Base-by-base conservation (phyloP, 495 filamentous ascomycete genomes). In the Baudoinia panamericana region DNA sequence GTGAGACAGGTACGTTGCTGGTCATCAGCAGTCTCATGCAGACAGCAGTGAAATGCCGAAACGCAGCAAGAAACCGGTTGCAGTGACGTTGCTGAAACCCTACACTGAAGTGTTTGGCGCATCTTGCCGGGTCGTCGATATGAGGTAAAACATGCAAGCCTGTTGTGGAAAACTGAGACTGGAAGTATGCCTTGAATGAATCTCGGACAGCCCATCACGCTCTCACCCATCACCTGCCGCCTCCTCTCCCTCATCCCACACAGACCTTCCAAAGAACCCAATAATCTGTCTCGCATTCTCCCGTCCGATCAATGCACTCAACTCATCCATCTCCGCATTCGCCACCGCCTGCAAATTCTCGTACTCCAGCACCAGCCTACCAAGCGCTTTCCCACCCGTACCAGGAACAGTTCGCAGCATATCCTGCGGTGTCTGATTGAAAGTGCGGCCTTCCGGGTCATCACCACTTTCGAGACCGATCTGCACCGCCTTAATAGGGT, bases 381-480 rank as follows among this genome's bases (percentile, higher is more conserved):
- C 70, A 16, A 87, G 61, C 41, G 80, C 84, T 56, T 82, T 78
- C 0, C 72, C 72, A 31, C 74, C 88, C n/a, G 96, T 72, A 0
- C 92, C 90, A 0, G 90, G 92, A 2, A 96, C 76, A 4, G 72
- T 69, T 8, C 80, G 65, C 41, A 97, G 58, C 83, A 97, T 93
- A 59, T 97, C 92, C 62, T 86, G 75, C 6, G 79, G 73, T 17
- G 71, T 64, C 46, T 73, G 73, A 46, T 75, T 80, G 53, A 80
- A 80, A 17, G 55, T 69, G 30, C 70, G 63, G 68, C 82, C 57
- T 36, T 64, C 62, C 57, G 66, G 66, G 48, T 76, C 72, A 32
- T 75, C 71, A 10, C 63, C 58, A 5, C 70, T 63, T 39, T 84
- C 82, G 2, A 96, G 63, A 0, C 90, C 90, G 12, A 84, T 71